phyloP scores from a whole-genome alignment of 495 filamentous ascomycete species.

The Trichoderma virens region DNA sequence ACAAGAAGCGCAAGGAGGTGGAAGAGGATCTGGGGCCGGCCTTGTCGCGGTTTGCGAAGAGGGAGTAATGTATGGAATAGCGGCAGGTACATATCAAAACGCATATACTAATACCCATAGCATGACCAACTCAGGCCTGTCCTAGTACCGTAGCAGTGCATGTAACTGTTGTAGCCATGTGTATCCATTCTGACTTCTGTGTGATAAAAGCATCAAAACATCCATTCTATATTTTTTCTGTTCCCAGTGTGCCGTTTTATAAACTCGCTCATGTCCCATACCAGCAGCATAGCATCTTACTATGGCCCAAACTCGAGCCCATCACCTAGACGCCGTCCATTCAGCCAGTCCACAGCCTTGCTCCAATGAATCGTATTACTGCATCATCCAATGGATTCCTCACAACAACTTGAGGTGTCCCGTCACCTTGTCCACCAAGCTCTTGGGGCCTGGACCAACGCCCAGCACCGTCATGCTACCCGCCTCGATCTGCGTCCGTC shows the following conservation, averaged over 20 bases:
- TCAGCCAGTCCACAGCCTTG: not conserved
- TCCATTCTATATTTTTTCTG: not conserved
- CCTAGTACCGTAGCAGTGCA: too few relatives aligned
- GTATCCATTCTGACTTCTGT: not conserved
- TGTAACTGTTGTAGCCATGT: too few relatives aligned
- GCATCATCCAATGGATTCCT: slow-evolving; percentile 10
- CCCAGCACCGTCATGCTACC: slow-evolving; percentile 89
- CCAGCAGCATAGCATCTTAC: not conserved
- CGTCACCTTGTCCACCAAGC: slow-evolving; percentile 77
- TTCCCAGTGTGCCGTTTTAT: not conserved
- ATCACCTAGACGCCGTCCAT: not conserved
- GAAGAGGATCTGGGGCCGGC: slow-evolving; percentile 38
- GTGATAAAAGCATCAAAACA: not conserved
- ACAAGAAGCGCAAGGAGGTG: slow-evolving; percentile 34
- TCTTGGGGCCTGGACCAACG: slow-evolving; percentile 80
- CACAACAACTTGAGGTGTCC: slow-evolving; percentile 81
- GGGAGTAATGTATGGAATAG: slow-evolving; percentile 24
- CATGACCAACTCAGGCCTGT: not conserved
- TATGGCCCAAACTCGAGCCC: not conserved
- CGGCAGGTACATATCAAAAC: not conserved
- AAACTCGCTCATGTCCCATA: not conserved
- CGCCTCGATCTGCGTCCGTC: slow-evolving; percentile 90
- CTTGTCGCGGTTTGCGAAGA: slow-evolving; percentile 39
- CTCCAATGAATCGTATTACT: not conserved
- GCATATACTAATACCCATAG: slow-evolving; percentile 6